phyloP scores from a whole-genome alignment of 2,329 filamentous ascomycete species.

The Nectriaceae sp. region DNA sequence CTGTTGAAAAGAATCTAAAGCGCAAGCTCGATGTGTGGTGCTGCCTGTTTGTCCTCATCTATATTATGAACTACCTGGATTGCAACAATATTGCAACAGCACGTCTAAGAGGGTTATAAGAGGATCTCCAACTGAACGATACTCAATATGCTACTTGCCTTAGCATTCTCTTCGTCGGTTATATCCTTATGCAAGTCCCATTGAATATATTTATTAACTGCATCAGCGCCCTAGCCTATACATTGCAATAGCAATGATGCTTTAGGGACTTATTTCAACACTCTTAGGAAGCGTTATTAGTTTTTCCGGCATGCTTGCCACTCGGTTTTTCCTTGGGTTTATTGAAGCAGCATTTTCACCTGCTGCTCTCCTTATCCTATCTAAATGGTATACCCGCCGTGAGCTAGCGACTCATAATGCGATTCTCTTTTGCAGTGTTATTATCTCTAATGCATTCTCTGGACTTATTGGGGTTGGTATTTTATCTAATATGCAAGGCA shows the following conservation, averaged over 20 bases:
- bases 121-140: conserved; percentile 56
- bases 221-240: conserved; percentile 54
- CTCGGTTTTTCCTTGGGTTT: conserved; percentile 62
- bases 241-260: conserved; percentile 53
- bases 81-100: conserved; percentile 70
- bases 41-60: conserved; percentile 71
- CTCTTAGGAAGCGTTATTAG: conserved; percentile 53
- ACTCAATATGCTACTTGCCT: conserved; percentile 65
- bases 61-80: conserved; percentile 73
- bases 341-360: conserved; percentile 67
- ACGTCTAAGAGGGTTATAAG: conserved; percentile 63
- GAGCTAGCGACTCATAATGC: conserved; percentile 57
- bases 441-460: conserved; percentile 62
- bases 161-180: conserved; percentile 66
- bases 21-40: conserved; percentile 71
- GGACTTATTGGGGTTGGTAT: conserved; percentile 60
- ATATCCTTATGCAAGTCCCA: conserved; percentile 64
- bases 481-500: conserved; percentile 58
- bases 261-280: conserved; percentile 64
- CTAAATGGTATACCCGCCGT: conserved; percentile 66
- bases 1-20: conserved; percentile 65
- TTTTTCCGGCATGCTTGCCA: conserved; percentile 55
- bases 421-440: conserved; percentile 60
- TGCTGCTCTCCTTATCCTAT: conserved; percentile 63
- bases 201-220: conserved; percentile 60